Evolutionary conservation across 345 rosid species (phyloP).

Genomic region (Camelina hispida): DNA sequence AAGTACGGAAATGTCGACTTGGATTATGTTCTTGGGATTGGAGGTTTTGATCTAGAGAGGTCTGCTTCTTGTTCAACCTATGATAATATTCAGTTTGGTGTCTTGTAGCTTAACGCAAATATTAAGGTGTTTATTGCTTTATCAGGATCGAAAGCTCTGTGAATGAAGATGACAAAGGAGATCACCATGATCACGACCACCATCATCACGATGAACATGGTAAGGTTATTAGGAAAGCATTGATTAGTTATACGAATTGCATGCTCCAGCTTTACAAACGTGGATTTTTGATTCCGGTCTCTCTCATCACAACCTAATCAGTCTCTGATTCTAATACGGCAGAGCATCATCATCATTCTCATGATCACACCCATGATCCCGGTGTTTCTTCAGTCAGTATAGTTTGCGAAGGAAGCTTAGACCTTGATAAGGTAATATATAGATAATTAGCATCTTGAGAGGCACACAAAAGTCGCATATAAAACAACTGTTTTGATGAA

Average conservation of each 20-base stretch:
- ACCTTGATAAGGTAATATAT: conserved; percentile 83
- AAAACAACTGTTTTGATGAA: conserved; percentile 14
- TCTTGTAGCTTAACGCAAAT: conserved; percentile 26
- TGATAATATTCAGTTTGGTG: conserved; percentile 24
- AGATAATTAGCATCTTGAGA: conserved; percentile 8
- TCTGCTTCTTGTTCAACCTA: conserved; percentile 42
- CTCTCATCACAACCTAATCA: conserved; percentile 25
- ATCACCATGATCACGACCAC: conserved; percentile 55
- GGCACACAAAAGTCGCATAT: not conserved
- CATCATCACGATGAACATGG: conserved; percentile 77
- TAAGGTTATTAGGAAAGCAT: conserved; percentile 39
- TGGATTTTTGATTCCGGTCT: conserved; percentile 5
- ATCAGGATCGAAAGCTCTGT: conserved; percentile 86
- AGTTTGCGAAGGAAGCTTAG: conserved; percentile 91
- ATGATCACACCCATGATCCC: conserved; percentile 94
- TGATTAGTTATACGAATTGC: conserved; percentile 2
- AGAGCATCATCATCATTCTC: conserved; percentile 89
- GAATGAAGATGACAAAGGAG: conserved; percentile 58
- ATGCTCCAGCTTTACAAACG: conserved; percentile 10
- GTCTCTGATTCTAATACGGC: conserved; percentile 15
- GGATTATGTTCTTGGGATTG: conserved; percentile 97
- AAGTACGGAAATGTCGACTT: conserved; percentile 88
- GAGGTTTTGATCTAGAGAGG: conserved; percentile 99
- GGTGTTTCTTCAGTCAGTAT: conserved; percentile 94
- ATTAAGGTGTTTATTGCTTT: conserved; percentile 24